These are phyloP conservation scores for Geotrichum ghanense DNA, from an alignment of 805 yeast species.

Conservation along the genomic window DNA sequence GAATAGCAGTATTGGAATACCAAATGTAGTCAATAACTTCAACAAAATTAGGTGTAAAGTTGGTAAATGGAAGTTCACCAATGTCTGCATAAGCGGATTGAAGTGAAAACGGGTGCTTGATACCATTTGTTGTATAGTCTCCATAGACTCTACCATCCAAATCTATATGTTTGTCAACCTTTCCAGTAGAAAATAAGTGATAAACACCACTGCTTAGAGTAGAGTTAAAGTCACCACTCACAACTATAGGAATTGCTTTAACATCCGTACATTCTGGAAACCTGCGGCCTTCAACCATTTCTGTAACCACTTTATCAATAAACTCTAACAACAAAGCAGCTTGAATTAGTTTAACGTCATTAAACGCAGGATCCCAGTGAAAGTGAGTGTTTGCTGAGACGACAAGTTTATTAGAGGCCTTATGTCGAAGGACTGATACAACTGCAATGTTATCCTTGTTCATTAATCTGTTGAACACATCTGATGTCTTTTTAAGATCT, in stretches of 20 bases:
- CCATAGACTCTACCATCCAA: slow-evolving; percentile 78
- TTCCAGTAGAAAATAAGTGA: slow-evolving; percentile 74
- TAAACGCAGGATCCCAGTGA: slow-evolving; percentile 96
- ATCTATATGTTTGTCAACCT: slow-evolving; percentile 64
- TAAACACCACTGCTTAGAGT: slow-evolving; percentile 81
- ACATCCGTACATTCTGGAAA: slow-evolving; percentile 31
- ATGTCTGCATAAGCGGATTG: slow-evolving; percentile 76
- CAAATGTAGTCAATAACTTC: slow-evolving; percentile 92
- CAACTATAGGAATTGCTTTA: slow-evolving; percentile 57
- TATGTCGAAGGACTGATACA: slow-evolving; percentile 62
- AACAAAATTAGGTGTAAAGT: slow-evolving; percentile 86
- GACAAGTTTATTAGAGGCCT: slow-evolving; percentile 57
- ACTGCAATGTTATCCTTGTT: slow-evolving; percentile 90
- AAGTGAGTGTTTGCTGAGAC: slow-evolving; percentile 84
- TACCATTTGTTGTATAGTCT: slow-evolving; percentile 78
- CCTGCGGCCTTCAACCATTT: slow-evolving; percentile 10
- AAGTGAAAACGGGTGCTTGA: slow-evolving; percentile 67
- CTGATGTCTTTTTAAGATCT: slow-evolving; percentile 85
- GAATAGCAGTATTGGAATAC: slow-evolving; percentile 74
- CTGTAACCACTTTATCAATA: slow-evolving; percentile 42
- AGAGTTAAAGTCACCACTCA: slow-evolving; percentile 96
- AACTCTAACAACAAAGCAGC: slow-evolving; percentile 87
- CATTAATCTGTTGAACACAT: slow-evolving; percentile 90
- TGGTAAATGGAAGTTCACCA: slow-evolving; percentile 90
- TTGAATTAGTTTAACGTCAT: slow-evolving; percentile 93